Evolutionary conservation across 768 basidiomycete species (phyloP), one percentile per base, ranked within the genome.

Genomic region (Nevesoporus exiguus): DNA sequence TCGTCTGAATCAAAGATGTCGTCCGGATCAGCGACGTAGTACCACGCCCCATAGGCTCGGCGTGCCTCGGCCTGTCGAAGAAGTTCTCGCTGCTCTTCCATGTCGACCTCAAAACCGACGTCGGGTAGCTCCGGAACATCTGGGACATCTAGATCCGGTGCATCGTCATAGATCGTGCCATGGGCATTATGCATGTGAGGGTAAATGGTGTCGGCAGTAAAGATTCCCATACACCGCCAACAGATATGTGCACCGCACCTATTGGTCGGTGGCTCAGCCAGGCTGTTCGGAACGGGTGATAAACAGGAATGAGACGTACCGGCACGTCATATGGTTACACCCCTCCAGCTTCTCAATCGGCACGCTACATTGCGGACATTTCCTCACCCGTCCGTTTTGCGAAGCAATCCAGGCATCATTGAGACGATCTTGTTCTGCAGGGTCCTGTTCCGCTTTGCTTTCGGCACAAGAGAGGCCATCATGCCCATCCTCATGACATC

Each of bases 291-390:
- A 1, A 25, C 8, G 7, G 33, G 13, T 3, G 22, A 24, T 7
- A 9, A 7, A 44, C 2, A 6, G 41, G n/a, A 7, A 47, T 3
- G 15, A 13, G 7, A 27, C 66, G n/a, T 49, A 68, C 67, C 39
- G 71, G 68, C 90, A 92, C 15, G 78, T 81, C 76, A 92, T 83
- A 67, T 92, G 90, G 68, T 91, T 87, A 63, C 90, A 92, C 0
- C 90, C 90, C 51, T 81, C 84, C 17, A 68, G 60, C 45, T 84
- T 82, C 70, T 91, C 86, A 54, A 92, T 90, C 15, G 75, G 74
- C 17, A 83, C 77, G 42, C 77, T 77, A 68, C 90, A 92, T 2
- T 76, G 77, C 0, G 90, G 90, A 59, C 90, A 92, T 30, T 75
- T 74, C 70, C 89, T 89, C 47, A 90, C 86, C 54, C 83, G 59